Evolutionary conservation across 2,329 filamentous ascomycete species (phyloP).

Genomic region (Coleophoma crateriformis): DNA sequence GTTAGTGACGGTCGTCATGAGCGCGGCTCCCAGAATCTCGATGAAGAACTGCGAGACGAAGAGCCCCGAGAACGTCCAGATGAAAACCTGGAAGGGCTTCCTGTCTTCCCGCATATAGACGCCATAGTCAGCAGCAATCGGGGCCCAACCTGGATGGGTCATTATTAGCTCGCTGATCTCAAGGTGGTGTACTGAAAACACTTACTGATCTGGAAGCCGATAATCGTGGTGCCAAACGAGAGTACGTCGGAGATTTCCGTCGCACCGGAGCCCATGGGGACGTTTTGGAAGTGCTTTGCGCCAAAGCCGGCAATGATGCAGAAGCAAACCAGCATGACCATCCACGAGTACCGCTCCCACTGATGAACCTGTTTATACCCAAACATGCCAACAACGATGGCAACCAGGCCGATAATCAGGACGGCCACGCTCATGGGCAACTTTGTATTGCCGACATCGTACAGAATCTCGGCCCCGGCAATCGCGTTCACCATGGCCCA

Average conservation of each 20-base stretch:
- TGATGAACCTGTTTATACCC: slow-evolving; percentile 16
- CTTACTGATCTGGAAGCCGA: slow-evolving; percentile 56
- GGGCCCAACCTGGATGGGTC: slow-evolving; percentile 45
- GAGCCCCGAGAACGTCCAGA: slow-evolving; percentile 61
- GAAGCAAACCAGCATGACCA: slow-evolving; percentile 11
- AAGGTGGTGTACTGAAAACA: no score
- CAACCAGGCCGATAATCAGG: slow-evolving; percentile 14
- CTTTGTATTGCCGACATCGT: slow-evolving; percentile 15
- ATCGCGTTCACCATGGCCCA: slow-evolving; percentile 14
- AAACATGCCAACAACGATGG: slow-evolving; percentile 14
- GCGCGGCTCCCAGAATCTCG: slow-evolving; percentile 62
- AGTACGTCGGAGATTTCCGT: slow-evolving; percentile 54
- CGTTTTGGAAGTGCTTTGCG: slow-evolving; percentile 42
- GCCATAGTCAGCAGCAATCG: slow-evolving; percentile 69
- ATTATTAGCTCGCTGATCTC: no score
- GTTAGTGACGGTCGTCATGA: slow-evolving; percentile 45
- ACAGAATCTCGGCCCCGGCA: slow-evolving; percentile 14
- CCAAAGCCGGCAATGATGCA: slow-evolving; percentile 14
- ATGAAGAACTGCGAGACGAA: slow-evolving; percentile 67
- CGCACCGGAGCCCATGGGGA: slow-evolving; percentile 47
- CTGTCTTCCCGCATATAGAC: slow-evolving; percentile 64
- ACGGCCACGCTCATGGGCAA: slow-evolving; percentile 16
- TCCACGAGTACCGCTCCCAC: slow-evolving; percentile 15
- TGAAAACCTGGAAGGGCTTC: slow-evolving; percentile 55
- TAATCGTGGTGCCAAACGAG: slow-evolving; percentile 59